A percentile compares a stretch with the other conserved stretches of the same genome.
Conservation (phyloP, 768 basidiomycete genomes). For the Macrolepiota albuminosa region DNA sequence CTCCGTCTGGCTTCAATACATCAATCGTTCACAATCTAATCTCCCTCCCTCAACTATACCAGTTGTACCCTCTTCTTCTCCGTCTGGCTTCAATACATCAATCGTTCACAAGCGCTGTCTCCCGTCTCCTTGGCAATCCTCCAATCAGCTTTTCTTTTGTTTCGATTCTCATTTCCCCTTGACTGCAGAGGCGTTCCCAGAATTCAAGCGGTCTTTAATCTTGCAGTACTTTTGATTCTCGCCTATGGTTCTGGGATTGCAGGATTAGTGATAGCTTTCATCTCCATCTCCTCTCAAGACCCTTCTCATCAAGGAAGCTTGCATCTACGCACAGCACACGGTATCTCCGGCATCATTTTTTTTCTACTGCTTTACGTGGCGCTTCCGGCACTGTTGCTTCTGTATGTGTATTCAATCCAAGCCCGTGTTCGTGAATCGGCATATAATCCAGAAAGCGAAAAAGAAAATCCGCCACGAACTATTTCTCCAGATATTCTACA, state of each 20-base stretch:
- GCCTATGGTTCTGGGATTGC: constrained; percentile 57
- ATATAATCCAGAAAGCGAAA: constrained; percentile 13
- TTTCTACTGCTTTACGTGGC: constrained; percentile 57
- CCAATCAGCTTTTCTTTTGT: constrained; percentile 30
- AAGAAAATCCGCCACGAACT: constrained; percentile 10
- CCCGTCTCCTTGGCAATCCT: constrained; percentile 39
- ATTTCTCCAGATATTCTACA: constrained; percentile 24
- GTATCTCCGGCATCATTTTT: constrained; percentile 59
- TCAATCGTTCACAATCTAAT: constrained; percentile 33
- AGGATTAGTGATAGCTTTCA: constrained; percentile 61
- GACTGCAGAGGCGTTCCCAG: constrained; percentile 2
- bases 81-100: constrained; percentile 28
- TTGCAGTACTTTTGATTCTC: constrained; percentile 33
- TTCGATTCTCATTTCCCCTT: constrained; percentile 24
- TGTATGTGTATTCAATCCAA: constrained; percentile 11
- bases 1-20: constrained; percentile 24
- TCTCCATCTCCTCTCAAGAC: constrained; percentile 38
- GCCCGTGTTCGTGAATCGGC: not conserved
- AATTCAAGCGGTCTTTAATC: constrained; percentile 4
- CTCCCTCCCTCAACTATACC: constrained; percentile 18
- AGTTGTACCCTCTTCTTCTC: constrained; percentile 1
- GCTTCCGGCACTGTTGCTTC: constrained; percentile 39
- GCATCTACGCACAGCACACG: constrained; percentile 56
- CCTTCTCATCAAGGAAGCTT: constrained; percentile 17
- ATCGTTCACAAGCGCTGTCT: constrained; percentile 38